Evolutionary conservation across 208 protist species (phyloP), one percentile per base, ranked within the genome.

Genomic region (Acanthamoeba castellanii): DNA sequence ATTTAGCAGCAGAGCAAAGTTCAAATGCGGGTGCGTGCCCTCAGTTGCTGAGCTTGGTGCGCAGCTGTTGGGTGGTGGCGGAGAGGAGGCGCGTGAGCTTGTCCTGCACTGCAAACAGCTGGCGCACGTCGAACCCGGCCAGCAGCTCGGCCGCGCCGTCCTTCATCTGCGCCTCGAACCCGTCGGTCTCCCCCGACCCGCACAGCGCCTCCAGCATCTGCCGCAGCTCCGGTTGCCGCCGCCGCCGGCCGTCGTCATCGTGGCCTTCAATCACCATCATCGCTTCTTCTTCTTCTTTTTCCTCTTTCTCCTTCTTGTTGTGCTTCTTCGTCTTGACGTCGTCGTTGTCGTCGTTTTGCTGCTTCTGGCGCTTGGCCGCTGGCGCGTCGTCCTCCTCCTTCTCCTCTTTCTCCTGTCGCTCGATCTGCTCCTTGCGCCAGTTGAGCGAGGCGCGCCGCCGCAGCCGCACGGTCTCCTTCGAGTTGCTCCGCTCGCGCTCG

Each of bases 161-260:
- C 45, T 50, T 20, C 22, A 85, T 57, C 76, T 85, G 76, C 76
- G 76, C 76, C 76, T 85, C 76, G 42, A 85, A 85, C 45, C 55
- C 76, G 34, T 8, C 30, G 11, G 70, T 34, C 70, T 85, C 45
- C 22, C 18, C 42, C 76, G 9, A 8, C 25, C 9, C 37, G 42
- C 76, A 85, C 76, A 85, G 76, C 76, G 1, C 22, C 76, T 57
- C 47, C 11, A 85, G 42, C 76, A 85, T 2, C 27, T 34, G 13
- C 22, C 45, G 45, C 42, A 82, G 72, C 34, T 34, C 50, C 7
- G 13, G 50, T 55, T 9, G 50, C 70, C 22, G 30, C 7, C 70
- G 22, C 6, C 70, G 9, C 27, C 70, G 30, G 30, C 37, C 1
- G 70, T 37, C 32, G 66, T n/a, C 32, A 16, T 74, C 66, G 13